Evolutionary conservation across 1,139 yeast species (phyloP), one percentile per base, ranked within the genome.

Genomic region (Protomyces lactucae-debilis): DNA sequence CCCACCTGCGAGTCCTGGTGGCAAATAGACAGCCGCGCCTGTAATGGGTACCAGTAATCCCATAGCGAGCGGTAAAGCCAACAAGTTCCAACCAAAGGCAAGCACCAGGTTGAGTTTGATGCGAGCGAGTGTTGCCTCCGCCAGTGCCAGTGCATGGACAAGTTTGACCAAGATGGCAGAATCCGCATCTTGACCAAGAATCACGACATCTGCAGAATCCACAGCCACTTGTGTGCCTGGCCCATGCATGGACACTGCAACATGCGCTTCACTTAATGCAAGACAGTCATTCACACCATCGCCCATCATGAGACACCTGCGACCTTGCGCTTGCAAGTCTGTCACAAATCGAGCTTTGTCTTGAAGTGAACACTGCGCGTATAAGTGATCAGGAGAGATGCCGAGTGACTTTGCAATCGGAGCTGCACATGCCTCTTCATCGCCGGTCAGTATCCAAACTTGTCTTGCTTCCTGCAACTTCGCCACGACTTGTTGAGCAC

Each of bases 221-320:
- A 93, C 87, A 1, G 99, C 99, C 69, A 93, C 89, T 72, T 92
- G 98, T 0, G 98, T 89, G 2, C 98, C 97, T 0, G 95, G 83
- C 28, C 95, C 87, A 3, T 12, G 25, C 66, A 95, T 84, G 6
- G 98, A 95, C 72, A 95, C 85, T 23, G 99, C 99, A 16, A 93
- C 78, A 70, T 91, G 88, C 0, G 97, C 89, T 66, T 86, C 83
- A 0, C 91, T 96, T 67, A 93, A 79, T 0, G 98, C 98, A 0
- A 98, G 97, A 0, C 98, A 95, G 75, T 93, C 99, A 73, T 90
- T 90, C 70, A 90, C 87, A 65, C 99, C 99, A 75, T 93, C 99
- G 40, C 99, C 99, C 43, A 93, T 86, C 79, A 95, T 91, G 1
- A 93, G 95, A 64, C 25, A 72, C 36, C 56, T 65, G 37, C 64